These are phyloP conservation scores for Zygosaccharomyces gambellarensis DNA, from an alignment of 805 yeast species.

Conservation along the genomic window DNA sequence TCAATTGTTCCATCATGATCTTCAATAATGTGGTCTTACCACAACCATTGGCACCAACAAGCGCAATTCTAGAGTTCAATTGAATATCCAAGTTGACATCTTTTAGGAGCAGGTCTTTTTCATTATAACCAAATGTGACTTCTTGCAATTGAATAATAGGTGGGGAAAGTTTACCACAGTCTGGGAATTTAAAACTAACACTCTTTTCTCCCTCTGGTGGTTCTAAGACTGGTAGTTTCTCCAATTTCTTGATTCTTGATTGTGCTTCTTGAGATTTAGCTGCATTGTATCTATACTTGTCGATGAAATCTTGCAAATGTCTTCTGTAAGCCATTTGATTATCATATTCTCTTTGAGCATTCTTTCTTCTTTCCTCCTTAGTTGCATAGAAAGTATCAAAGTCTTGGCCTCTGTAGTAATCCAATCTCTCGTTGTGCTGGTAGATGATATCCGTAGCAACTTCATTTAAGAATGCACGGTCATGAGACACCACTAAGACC, in stretches of 20 bases:
- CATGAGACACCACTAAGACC: constrained; percentile 94
- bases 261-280: constrained; percentile 98
- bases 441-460: constrained; percentile 98
- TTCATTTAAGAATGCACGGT: constrained; percentile 92
- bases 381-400: constrained; percentile 91
- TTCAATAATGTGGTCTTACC: constrained; percentile 96
- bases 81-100: constrained; percentile 87
- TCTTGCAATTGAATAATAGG: constrained; percentile 86
- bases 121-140: constrained; percentile 80
- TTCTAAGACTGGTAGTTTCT: constrained; percentile 86
- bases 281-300: constrained; percentile 94
- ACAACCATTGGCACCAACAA: constrained; percentile 98
- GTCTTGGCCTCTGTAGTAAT: constrained; percentile 90
- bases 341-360: constrained; percentile 90
- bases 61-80: constrained; percentile 90
- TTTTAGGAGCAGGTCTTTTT: constrained; percentile 56
- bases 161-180: constrained; percentile 87
- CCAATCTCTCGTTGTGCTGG: constrained; percentile 95
- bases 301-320: constrained; percentile 91
- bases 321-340: constrained; percentile 94
- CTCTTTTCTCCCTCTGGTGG: constrained; percentile 90
- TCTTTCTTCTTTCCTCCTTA: constrained; percentile 91
- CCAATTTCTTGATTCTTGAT: constrained; percentile 93
- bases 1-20: constrained; percentile 69
- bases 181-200: constrained; percentile 87